Evolutionary conservation across 768 basidiomycete genomes (phyloP), one percentile per base, ranked within the genome.

Genomic region (Termitomyces sp.): DNA sequence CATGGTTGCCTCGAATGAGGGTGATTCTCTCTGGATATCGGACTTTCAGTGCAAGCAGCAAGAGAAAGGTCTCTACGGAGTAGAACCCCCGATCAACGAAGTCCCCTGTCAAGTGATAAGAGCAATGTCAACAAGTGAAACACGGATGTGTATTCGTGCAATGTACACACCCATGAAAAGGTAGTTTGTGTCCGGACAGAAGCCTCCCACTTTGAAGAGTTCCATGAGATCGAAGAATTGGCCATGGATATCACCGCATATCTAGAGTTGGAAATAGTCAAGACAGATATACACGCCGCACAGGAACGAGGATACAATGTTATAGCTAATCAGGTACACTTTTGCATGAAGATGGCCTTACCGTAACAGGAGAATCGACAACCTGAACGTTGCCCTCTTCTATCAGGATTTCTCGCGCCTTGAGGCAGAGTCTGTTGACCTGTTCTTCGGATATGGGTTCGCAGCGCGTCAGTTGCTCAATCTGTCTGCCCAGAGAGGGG

Each of bases 81-180:
- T 97, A 98, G 76, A 94, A 97, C 33, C 96, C 96, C 54, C 96
- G 87, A 74, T 98, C 96, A 63, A 98, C 96, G 69, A 98, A 98
- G 74, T 98, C 96, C 60, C 95, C 94, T 96, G 74, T 13, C 33
- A 49, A 43, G 26, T 32, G 8, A 41, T 36, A 20, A 48, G 28
- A 48, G 22, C 14, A 16, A n/a, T n/a, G 35, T 52, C 13, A 43
- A 52, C 28, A 43, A 44, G 20, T 44, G n/a, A 46, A 32, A 48
- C n/a, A 32, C 10, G 16, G 18, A n/a, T 26, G 35, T 45, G 51
- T 36, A 24, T 33, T 30, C 45, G 35, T 14, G 60, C 14, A 71
- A 10, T 32, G 45, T 13, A 35, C 84, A 67, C 62, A 92, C 90
- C 90, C 91, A 97, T 96, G 83, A 97, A 96, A 52, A 97, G 85